Base-by-base conservation (phyloP, 768 basidiomycete species). In the Strobilomyces confusus region DNA sequence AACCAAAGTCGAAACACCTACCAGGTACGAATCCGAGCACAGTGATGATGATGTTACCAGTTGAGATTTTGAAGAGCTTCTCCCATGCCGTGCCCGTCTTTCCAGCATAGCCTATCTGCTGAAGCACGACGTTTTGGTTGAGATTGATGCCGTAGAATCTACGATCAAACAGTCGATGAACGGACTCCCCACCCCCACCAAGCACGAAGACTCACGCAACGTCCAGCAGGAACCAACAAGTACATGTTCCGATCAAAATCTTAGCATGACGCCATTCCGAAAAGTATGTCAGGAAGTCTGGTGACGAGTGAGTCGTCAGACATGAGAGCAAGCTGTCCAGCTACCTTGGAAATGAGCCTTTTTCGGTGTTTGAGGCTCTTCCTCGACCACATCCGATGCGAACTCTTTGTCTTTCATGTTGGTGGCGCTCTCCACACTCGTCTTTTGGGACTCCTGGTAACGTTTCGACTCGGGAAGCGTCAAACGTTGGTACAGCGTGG, bases 61-160 rank as follows among this genome's bases (percentile, higher is more conserved):
- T 78, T 0, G 82, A 78, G 23, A 88, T 73, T 49, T 84, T 81
- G 77, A 83, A 87, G 9, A 91, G 73, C 19, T 80, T 75, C 38
- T 83, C 67, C 84, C 84, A 86, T 8, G 82, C 71, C 1, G 80
- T 76, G 3, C 82, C 86, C 0, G 67, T 66, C 26, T 55, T 69
- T 12, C 86, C 86, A 45, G 76, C 84, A 60, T 77, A 89, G 1
- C 86, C 87, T 33, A 92, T 89, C 60, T 82, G 75, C 58, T 83
- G 72, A 9, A 92, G 77, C n/a, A 92, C 86, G 58, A 87, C 83
- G 60, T 83, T 86, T 59, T 87, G 86, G 73, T 89, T 89, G 47
- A 82, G 66, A 63, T 81, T 82, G 72, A 90, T 85, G 4, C 89
- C 88, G 67, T 89, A 89, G 69, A 88, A 88, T 0, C 83, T 85